Conservation (phyloP, 805 yeast genomes). For the Jamesozyma rosinii region DNA sequence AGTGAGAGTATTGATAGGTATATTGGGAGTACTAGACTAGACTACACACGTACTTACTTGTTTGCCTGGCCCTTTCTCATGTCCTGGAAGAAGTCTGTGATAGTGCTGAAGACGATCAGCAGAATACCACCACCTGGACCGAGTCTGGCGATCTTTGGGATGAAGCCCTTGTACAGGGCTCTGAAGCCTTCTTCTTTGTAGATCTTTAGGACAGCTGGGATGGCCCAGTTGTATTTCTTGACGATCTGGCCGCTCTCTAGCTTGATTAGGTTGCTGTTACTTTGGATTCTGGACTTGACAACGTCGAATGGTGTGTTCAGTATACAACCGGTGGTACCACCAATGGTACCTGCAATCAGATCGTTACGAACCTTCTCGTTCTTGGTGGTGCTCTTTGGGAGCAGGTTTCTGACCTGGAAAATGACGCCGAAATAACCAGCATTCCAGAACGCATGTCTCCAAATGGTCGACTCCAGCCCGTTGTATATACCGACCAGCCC, state of each 20-base stretch:
- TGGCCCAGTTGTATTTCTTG: conserved; percentile 87
- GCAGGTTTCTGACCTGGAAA: conserved; percentile 67
- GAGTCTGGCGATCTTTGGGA: conserved; percentile 92
- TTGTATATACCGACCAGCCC: conserved; percentile 82
- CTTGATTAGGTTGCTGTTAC: conserved; percentile 18
- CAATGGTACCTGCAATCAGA: conserved; percentile 84
- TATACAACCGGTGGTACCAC: conserved; percentile 95
- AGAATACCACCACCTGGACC: conserved; percentile 99
- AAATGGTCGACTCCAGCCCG: conserved; percentile 92
- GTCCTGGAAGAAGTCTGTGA: conserved; percentile 85
- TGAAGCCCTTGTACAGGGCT: conserved; percentile 90
- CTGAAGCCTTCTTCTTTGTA: conserved; percentile 80
- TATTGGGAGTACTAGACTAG: too few species aligned
- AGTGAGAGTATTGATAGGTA: too few species aligned
- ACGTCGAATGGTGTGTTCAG: conserved; percentile 96
- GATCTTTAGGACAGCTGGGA: conserved; percentile 66
- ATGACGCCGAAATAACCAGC: conserved; percentile 96
- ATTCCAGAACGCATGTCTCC: conserved; percentile 97
- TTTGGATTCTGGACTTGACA: conserved; percentile 92
- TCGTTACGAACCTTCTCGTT: conserved; percentile 78
- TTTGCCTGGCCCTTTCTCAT: conserved; percentile 3
- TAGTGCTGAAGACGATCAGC: conserved; percentile 88
- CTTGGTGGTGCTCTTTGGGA: conserved; percentile 63
- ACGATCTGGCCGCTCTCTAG: conserved; percentile 53
- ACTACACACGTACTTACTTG: neutral